Conservation (phyloP, 1,139 yeast genomes). For the Sugiyamaella novakii region DNA sequence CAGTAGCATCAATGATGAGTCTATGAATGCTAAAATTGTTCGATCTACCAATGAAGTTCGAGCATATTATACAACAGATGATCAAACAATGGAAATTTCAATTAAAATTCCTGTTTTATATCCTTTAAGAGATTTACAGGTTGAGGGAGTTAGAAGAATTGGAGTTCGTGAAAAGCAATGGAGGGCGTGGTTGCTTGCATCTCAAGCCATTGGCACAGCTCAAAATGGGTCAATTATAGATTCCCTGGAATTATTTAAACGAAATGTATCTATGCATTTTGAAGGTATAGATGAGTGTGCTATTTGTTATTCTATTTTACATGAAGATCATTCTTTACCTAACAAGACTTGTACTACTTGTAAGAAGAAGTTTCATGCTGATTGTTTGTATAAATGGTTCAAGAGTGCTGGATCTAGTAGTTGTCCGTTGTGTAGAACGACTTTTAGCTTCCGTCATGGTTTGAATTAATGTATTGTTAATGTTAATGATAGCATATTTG, state of each 20-base stretch:
- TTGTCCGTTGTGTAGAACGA: constrained; percentile 90
- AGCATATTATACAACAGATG: constrained; percentile 79
- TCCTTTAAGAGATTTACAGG: constrained; percentile 72
- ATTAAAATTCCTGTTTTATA: constrained; percentile 70
- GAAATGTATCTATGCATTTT: constrained; percentile 78
- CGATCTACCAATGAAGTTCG: constrained; percentile 67
- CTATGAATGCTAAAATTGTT: constrained; percentile 58
- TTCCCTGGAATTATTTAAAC: constrained; percentile 78
- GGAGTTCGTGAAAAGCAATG: constrained; percentile 93
- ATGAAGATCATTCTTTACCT: constrained; percentile 89
- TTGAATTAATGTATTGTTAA: constrained; percentile 3
- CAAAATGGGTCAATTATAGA: constrained; percentile 82
- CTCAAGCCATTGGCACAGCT: constrained; percentile 72
- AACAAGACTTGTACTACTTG: constrained; percentile 87
- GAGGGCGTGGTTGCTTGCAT: constrained; percentile 94
- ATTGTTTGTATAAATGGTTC: constrained; percentile 96
- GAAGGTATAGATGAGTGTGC: constrained; percentile 94
- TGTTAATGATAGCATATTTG: neutral
- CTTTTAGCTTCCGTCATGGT: constrained; percentile 45
- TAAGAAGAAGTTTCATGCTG: constrained; percentile 93
- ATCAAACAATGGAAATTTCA: constrained; percentile 80
- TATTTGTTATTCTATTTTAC: constrained; percentile 87
- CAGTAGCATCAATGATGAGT: constrained; percentile 40
- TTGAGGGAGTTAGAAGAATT: constrained; percentile 75
- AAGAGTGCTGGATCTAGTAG: constrained; percentile 88